A percentile compares a stretch with the other conserved stretches of the same genome.
phyloP scores from a whole-genome alignment of 2,329 filamentous ascomycete species.

The Monosporascus sp. region DNA sequence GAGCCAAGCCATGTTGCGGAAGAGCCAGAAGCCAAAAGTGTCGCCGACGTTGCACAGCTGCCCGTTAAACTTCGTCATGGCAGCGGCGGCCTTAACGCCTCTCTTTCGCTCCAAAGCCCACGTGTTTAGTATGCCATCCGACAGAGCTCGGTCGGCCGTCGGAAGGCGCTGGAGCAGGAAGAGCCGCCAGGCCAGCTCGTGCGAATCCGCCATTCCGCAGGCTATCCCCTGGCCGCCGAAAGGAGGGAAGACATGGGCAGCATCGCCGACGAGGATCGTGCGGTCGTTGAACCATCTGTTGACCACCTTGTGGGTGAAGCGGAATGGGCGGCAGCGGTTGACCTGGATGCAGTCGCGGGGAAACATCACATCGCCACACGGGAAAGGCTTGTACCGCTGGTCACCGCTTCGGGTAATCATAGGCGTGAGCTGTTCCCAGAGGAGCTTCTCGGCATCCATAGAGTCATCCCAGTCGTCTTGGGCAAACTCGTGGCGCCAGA shows the following conservation, averaged over 20 bases:
- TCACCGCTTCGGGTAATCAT: slow-evolving; percentile 27
- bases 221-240: slow-evolving; percentile 35
- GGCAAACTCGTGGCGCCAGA: slow-evolving; percentile 38
- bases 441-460: slow-evolving; percentile 26
- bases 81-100: slow-evolving; percentile 14
- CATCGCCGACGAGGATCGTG: slow-evolving; percentile 41
- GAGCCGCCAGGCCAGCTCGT: slow-evolving; percentile 30
- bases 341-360: slow-evolving; percentile 42
- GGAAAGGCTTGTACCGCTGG: slow-evolving; percentile 12
- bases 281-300: slow-evolving; percentile 39
- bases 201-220: slow-evolving; percentile 29
- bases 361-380: slow-evolving; percentile 26
- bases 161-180: slow-evolving; percentile 12
- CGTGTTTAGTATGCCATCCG: slow-evolving; percentile 8
- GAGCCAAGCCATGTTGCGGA: slow-evolving; percentile 9
- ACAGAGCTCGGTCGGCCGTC: background rate
- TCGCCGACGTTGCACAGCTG: slow-evolving; percentile 18
- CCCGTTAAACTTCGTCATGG: slow-evolving; percentile 15
- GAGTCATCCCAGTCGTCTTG: slow-evolving; percentile 23
- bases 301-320: slow-evolving; percentile 38
- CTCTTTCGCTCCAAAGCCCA: slow-evolving; percentile 17
- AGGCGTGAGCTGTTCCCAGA: slow-evolving; percentile 22
- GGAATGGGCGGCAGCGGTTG: slow-evolving; percentile 39
- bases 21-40: slow-evolving; percentile 11
- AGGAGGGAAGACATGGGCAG: slow-evolving; percentile 48